Percentiles rank a stretch among this genome's conserved stretches.
Evolutionary conservation across 805 yeast species (phyloP).

Genomic region (Candida vartiovaarae): DNA sequence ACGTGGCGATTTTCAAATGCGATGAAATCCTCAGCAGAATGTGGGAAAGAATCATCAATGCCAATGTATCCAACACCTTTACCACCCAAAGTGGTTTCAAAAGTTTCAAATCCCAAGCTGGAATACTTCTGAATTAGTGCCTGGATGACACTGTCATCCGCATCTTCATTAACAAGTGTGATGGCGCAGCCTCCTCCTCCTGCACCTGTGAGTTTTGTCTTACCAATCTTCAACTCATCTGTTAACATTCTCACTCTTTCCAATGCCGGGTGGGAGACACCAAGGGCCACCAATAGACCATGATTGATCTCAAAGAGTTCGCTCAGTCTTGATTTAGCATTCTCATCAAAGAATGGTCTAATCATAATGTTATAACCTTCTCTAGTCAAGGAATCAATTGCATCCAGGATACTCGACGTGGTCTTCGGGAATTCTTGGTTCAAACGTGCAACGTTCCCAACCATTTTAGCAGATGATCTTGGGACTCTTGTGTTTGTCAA

Average conservation of each 20-base stretch:
- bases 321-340: conserved; percentile 37
- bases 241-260: conserved; percentile 67
- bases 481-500: conserved; percentile 86
- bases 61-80: conserved; percentile 65
- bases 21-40: conserved; percentile 30
- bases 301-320: conserved; percentile 78
- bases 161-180: conserved; percentile 51
- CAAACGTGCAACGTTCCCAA: conserved; percentile 62
- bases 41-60: conserved; percentile 14
- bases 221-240: conserved; percentile 62
- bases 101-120: conserved; percentile 59
- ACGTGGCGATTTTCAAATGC: conserved; percentile 34
- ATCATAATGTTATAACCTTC: conserved; percentile 66
- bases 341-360: conserved; percentile 39
- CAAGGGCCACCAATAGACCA: conserved; percentile 75
- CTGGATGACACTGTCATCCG: conserved; percentile 28
- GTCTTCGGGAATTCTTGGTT: conserved; percentile 47
- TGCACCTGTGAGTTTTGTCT: conserved; percentile 94
- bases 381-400: conserved; percentile 68
- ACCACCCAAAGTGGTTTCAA: conserved; percentile 81
- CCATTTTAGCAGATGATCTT: conserved; percentile 78
- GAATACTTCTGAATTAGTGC: conserved; percentile 31
- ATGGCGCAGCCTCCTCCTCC: conserved; percentile 99
- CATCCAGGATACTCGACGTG: conserved; percentile 51
- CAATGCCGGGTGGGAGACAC: conserved; percentile 90